phyloP scores from a whole-genome alignment of 2,329 filamentous ascomycete species.

The Chrysosporium queenslandicum region DNA sequence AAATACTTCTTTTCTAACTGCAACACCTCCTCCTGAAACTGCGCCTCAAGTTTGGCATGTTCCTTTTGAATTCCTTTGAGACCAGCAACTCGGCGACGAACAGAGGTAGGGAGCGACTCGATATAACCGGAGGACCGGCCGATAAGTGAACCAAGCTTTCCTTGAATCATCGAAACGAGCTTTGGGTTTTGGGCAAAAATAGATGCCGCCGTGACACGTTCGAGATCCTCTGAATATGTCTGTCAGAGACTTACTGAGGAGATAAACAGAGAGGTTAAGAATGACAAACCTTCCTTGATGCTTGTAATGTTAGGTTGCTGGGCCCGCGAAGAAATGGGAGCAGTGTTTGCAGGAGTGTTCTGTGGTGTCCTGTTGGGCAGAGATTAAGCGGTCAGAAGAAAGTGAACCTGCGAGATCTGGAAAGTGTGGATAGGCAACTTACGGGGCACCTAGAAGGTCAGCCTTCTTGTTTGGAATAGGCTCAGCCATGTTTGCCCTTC shows the following conservation, averaged over 20 bases:
- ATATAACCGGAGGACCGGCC: constrained; percentile 96
- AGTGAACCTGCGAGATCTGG: not conserved
- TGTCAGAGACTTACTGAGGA: not conserved
- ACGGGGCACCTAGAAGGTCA: constrained; percentile 53
- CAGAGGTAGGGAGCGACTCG: constrained; percentile 79
- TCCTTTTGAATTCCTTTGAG: constrained; percentile 98
- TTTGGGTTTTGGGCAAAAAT: constrained; percentile 94
- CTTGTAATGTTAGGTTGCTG: constrained; percentile 88
- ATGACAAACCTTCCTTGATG: constrained; percentile 84
- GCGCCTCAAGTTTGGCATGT: constrained; percentile 93
- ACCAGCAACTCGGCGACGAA: constrained; percentile 87
- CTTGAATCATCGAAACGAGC: constrained; percentile 95
- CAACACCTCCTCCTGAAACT: constrained; percentile 97
- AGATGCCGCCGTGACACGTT: constrained; percentile 74
- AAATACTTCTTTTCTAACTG: constrained; percentile 99
- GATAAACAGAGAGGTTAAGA: not conserved
- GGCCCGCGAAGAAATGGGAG: constrained; percentile 93
- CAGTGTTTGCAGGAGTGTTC: constrained; percentile 92
- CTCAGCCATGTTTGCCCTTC: constrained; percentile 50
- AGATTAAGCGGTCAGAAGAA: constrained; percentile 14
- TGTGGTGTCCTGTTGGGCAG: constrained; percentile 69
- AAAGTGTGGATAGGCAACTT: constrained; percentile 32
- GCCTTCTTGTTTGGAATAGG: constrained; percentile 58
- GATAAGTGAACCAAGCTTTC: constrained; percentile 84
- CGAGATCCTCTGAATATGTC: constrained; percentile 63